Evolutionary conservation across 139 green algal genomes (phyloP), one percentile per base, ranked within the genome.

Genomic region (Ettlia oleoabundans): DNA sequence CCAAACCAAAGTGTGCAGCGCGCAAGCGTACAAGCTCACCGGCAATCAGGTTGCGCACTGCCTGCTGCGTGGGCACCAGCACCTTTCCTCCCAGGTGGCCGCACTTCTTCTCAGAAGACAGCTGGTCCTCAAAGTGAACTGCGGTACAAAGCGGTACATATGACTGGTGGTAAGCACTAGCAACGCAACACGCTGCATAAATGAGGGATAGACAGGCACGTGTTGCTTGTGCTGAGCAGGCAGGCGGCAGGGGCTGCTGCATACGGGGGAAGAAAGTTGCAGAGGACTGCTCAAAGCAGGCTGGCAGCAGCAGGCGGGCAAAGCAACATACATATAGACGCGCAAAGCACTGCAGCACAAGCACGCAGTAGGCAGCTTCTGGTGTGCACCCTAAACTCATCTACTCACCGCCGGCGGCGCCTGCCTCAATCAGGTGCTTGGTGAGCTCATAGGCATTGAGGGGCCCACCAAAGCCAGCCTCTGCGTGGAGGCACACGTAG

Each of bases 391-490:
- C n/a, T n/a, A n/a, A n/a, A n/a, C n/a, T n/a, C n/a, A n/a, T n/a
- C n/a, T n/a, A n/a, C 73, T 68, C 53, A 80, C 73, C 75, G 55
- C 67, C 89, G 2, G 91, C 89, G 18, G 93, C 93, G 8, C 93
- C 93, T 22, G 92, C 89, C 82, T 94, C 87, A 53, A 96, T 96
- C 82, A 96, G 84, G 72, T 83, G 84, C 78, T 92, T 92, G 78
- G 92, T 91, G 53, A 96, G 83, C 90, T 98, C 95, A 80, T 93
- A 97, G 0, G 91, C 92, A 76, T 96, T 96, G 30, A 97, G 89
- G 81, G 93, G 94, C 61, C 94, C 94, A 24, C 94, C 94, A 85
- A 98, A 98, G 66, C 94, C 94, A 68, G 93, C 93, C 89, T 96
- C 92, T 21, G 91, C 88, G 32, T 33, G 28, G 2, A 2, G n/a